phyloP scores from a whole-genome alignment of 2,329 filamentous ascomycete genomes.

The Paradendryphiella salina region DNA sequence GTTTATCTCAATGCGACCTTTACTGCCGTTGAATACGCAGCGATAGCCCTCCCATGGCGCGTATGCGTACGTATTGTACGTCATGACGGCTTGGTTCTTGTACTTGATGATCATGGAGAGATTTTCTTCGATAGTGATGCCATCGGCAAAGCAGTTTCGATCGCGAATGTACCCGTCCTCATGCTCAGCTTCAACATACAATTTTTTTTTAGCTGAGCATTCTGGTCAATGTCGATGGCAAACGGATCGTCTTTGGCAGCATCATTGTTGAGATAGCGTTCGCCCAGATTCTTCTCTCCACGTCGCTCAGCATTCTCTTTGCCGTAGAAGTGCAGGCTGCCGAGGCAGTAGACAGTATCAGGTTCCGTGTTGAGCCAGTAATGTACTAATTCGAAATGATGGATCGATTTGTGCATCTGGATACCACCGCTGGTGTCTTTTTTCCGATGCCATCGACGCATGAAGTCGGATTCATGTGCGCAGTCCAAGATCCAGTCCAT shows the following conservation, averaged over 20 bases:
- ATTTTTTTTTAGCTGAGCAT: slow-evolving; percentile 59
- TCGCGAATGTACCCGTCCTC: slow-evolving; percentile 65
- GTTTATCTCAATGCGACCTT: slow-evolving; percentile 62
- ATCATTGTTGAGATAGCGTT: slow-evolving; percentile 56
- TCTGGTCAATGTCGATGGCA: slow-evolving; percentile 59
- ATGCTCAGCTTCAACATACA: slow-evolving; percentile 66
- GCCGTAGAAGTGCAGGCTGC: slow-evolving; percentile 64
- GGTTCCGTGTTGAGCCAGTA: slow-evolving; percentile 64
- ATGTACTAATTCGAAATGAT: slow-evolving; percentile 66
- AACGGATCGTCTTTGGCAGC: slow-evolving; percentile 61
- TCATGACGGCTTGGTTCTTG: slow-evolving; percentile 59
- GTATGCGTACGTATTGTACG: slow-evolving; percentile 63
- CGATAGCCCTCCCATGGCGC: slow-evolving; percentile 66
- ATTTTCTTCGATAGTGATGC: slow-evolving; percentile 67
- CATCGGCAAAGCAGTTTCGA: slow-evolving; percentile 65
- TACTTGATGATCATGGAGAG: slow-evolving; percentile 65
- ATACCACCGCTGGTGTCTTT: slow-evolving; percentile 63
- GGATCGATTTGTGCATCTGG: slow-evolving; percentile 65
- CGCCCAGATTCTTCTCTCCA: slow-evolving; percentile 57
- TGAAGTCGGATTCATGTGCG: slow-evolving; percentile 64
- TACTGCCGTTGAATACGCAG: slow-evolving; percentile 62
- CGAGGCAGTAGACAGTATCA: slow-evolving; percentile 60
- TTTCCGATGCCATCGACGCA: slow-evolving; percentile 66
- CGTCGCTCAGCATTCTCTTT: slow-evolving; percentile 63
- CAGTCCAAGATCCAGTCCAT: slow-evolving; percentile 68